Evolutionary conservation across 768 basidiomycete genomes (phyloP), one percentile per base, ranked within the genome.

Genomic region (Boletus rubescentipes): DNA sequence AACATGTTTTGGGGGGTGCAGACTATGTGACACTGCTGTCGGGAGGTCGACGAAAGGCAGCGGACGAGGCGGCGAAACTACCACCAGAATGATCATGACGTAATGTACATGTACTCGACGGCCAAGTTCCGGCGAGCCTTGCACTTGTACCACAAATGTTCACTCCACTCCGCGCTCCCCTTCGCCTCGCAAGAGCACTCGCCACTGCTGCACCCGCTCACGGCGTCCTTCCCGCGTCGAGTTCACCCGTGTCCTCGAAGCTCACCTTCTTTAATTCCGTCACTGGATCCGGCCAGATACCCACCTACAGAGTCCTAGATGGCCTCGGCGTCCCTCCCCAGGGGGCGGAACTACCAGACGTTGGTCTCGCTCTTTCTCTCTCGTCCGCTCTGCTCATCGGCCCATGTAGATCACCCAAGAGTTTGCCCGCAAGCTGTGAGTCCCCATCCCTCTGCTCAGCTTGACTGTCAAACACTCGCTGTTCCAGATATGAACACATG

Each of bases 301-400:
- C 94, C 4, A 91, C 93, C 5, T 96, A 86, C 72, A 80, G 94
- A 46, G 80, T 97, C 1, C 72, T 98, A 30, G 94, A 94, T 70
- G 87, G 91, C 29, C 74, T 81, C 47, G 95, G 94, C 3, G 72
- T 81, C 59, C 81, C 83, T 6, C 72, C 94, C 16, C 80, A 89
- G 6, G 89, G 85, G 0, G 91, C 88, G 4, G 77, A 84, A 55
- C 65, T 89, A 15, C 91, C 92, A 58, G 84, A 93, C 67, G 93
- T 90, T 50, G 20, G 77, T 70, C 42, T 18, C 21, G 9, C 39
- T 46, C 38, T 41, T 46, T 37, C 29, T 35, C 53, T 11, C 0
- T 9, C 15, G 3, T 46, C 32, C 31, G 9, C 49, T 34, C 52
- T 18, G 39, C 51, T 62, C 59, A 65, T 31, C 9, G 26, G 21